phyloP scores from a whole-genome alignment of 306 rosid species.

The Erythrophleum fordii region DNA sequence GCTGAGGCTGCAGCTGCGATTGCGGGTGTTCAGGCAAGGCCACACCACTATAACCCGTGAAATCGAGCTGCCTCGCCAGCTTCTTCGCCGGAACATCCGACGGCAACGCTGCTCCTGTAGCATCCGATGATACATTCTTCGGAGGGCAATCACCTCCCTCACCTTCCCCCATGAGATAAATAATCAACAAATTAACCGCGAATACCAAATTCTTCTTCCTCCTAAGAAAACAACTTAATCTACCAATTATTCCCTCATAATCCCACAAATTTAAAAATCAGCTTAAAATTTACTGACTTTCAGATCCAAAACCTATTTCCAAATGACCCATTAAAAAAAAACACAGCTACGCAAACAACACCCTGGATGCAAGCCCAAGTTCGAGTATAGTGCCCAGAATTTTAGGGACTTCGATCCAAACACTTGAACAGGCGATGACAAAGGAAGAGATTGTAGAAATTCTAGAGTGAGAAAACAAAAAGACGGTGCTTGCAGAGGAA shows the following conservation, averaged over 20 bases:
- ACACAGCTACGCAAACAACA: neutral
- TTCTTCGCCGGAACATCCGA: conserved; percentile 81
- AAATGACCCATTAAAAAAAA: neutral
- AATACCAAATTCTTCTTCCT: conserved; percentile 33
- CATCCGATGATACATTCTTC: conserved; percentile 61
- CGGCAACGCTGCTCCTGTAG: conserved; percentile 32
- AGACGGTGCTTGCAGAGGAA: conserved; percentile 16
- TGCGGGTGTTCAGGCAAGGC: conserved; percentile 52
- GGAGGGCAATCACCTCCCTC: conserved; percentile 68
- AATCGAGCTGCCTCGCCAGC: conserved; percentile 98
- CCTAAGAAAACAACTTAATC: conserved; percentile 25
- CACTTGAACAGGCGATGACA: conserved; percentile 17
- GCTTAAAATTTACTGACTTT: conserved; percentile 51
- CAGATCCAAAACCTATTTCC: conserved; percentile 57
- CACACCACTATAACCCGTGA: conserved; percentile 65
- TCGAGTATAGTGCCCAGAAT: conserved; percentile 44
- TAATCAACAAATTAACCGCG: conserved; percentile 33
- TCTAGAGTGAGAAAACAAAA: conserved; percentile 1
- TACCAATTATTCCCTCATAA: conserved; percentile 47
- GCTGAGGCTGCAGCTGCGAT: conserved; percentile 38
- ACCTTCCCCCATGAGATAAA: conserved; percentile 77
- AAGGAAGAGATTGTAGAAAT: neutral
- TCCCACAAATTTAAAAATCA: conserved; percentile 29
- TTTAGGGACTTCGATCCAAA: conserved; percentile 42
- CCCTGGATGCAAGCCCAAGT: conserved; percentile 41